Evolutionary conservation across 2,329 filamentous ascomycete species (phyloP), one percentile per base, ranked within the genome.

Genomic region (Cordyceps militaris): DNA sequence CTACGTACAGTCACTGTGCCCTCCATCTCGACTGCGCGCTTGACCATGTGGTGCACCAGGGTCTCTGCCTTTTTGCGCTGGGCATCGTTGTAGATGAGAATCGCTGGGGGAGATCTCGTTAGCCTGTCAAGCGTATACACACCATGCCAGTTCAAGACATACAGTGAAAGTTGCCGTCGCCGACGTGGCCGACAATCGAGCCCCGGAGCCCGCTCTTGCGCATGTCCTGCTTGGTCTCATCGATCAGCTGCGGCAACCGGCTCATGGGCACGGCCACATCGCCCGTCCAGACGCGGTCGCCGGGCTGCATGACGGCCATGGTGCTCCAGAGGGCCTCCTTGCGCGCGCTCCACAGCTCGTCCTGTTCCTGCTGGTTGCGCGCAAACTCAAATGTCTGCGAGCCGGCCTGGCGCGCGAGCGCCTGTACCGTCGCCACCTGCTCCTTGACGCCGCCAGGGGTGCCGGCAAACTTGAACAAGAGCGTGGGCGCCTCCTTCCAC

Each of bases 291-390:
- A 94, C 86, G 56, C 82, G 83, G 62, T 92, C 86, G n/a, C 78
- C 82, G 46, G 68, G 81, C 74, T 71, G 82, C 74, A 72, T 82
- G 66, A 86, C 76, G 0, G 88, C 83, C 77, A 90, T 86, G 58
- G 88, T 86, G 66, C 84, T 88, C 89, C 89, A 94, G 38, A 95
- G 77, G 1, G 89, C 88, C 71, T 92, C 88, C 73, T 95, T 95
- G 46, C 90, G 76, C 23, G 90, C 90, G 65, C 84, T 87, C 90
- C 90, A 95, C 30, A 95, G 78, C 72, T 92, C 88, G 7, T 80
- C 77, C 70, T 86, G 85, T 75, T 96, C 91, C 28, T 84, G 77
- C 59, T 81, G 74, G 66, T 71, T 85, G 66, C 76, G 81, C 3
- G 91, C 91, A 70, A 94, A 94, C 67, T 92, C 87, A 66, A 95